These are phyloP conservation scores for Amniculicola lignicola DNA, from an alignment of 495 filamentous ascomycete genomes.

Conservation along the genomic window DNA sequence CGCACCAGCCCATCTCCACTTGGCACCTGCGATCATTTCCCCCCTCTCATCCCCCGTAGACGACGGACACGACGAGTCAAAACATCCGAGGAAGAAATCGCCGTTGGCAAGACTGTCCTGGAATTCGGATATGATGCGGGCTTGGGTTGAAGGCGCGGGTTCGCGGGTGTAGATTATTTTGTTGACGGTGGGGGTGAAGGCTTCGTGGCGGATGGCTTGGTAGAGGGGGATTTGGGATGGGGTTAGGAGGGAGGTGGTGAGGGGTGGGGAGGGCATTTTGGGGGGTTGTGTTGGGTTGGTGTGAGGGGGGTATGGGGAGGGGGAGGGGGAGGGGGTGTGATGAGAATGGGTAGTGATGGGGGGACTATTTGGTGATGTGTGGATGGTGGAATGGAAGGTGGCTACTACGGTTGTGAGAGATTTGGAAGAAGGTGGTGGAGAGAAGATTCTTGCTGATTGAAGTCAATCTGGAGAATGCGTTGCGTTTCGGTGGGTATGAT, in stretches of 20 bases:
- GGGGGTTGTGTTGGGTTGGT: background rate
- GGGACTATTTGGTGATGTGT: too few relatives aligned
- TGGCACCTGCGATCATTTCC: constrained; percentile 4
- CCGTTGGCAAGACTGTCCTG: background rate
- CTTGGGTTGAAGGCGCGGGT: constrained; percentile 3
- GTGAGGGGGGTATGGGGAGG: background rate
- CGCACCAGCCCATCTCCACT: constrained; percentile 5
- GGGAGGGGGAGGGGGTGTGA: background rate
- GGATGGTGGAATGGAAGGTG: too few relatives aligned
- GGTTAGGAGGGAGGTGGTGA: constrained; percentile 10
- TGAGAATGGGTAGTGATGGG: too few relatives aligned
- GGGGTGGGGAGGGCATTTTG: constrained; percentile 14
- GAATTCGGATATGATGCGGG: background rate
- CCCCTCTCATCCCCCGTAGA: background rate
- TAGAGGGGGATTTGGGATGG: constrained; percentile 9
- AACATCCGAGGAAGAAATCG: constrained; percentile 2
- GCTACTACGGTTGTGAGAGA: too few relatives aligned
- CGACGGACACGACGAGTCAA: too few relatives aligned
- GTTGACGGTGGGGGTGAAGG: constrained; percentile 24
- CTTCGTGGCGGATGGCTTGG: constrained; percentile 15
- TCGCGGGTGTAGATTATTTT: constrained; percentile 20
- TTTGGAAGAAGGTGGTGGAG: too few relatives aligned
- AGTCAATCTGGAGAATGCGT: too few relatives aligned
- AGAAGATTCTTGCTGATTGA: too few relatives aligned
- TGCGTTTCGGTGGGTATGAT: too few relatives aligned